Conservation (phyloP, 768 basidiomycete genomes). For the Lactarius sp. region DNA sequence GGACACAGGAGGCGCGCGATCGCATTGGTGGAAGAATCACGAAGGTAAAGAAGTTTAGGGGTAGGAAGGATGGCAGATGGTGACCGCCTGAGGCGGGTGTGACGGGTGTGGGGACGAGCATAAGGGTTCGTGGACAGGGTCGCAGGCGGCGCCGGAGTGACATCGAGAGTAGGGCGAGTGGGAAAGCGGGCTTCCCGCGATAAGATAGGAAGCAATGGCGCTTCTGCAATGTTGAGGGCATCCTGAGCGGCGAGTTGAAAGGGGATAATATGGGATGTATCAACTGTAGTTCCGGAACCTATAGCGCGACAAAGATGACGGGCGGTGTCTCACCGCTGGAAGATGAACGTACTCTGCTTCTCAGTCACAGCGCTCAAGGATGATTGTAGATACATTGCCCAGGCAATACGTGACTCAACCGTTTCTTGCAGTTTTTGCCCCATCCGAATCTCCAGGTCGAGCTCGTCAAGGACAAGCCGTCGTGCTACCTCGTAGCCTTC, state of each 20-base stretch:
- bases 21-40: slow-evolving; percentile 33
- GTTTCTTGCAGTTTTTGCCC: slow-evolving; percentile 40
- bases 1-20: slow-evolving; percentile 40
- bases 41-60: slow-evolving; percentile 35
- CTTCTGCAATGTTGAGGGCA: slow-evolving; percentile 40
- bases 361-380: slow-evolving; percentile 28
- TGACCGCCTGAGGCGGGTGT: slow-evolving; percentile 25
- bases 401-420: slow-evolving; percentile 42
- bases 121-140: slow-evolving; percentile 26
- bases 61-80: slow-evolving; percentile 28
- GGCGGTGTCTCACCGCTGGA: background rate
- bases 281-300: background rate
- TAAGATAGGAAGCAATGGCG: slow-evolving; percentile 37
- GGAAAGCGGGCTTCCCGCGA: slow-evolving; percentile 29
- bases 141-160: slow-evolving; percentile 25
- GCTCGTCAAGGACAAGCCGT: slow-evolving; percentile 37
- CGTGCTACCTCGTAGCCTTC: slow-evolving; percentile 8
- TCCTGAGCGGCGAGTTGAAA: slow-evolving; percentile 41
- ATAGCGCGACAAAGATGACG: background rate
- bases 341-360: slow-evolving; percentile 2
- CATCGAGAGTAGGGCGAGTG: slow-evolving; percentile 26
- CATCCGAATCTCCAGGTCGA: slow-evolving; percentile 42
- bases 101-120: slow-evolving; percentile 30
- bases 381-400: slow-evolving; percentile 41
- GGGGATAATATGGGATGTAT: slow-evolving; percentile 16